Evolutionary conservation across 2,329 filamentous ascomycete species (phyloP).

Genomic region (Blumeria hordei): DNA sequence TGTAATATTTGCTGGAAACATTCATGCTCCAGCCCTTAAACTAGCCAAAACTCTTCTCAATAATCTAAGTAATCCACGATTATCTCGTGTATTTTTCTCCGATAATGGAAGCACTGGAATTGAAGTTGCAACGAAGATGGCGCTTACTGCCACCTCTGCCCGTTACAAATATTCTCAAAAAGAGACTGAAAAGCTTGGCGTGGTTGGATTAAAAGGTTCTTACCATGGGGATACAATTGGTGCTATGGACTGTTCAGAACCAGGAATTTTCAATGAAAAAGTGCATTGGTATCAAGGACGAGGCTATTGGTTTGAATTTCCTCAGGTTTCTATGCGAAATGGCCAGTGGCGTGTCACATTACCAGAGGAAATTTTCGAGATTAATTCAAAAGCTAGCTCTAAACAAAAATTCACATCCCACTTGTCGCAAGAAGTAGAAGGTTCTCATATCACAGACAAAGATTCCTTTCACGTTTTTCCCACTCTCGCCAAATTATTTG

Average conservation of each 20-base stretch:
- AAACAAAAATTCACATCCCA: neutral
- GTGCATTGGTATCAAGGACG: conserved; percentile 68
- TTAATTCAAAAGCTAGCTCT: neutral
- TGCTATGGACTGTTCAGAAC: conserved; percentile 67
- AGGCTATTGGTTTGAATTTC: conserved; percentile 64
- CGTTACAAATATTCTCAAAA: conserved; percentile 36
- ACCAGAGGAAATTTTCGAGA: conserved; percentile 4
- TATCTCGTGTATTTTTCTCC: conserved; percentile 54
- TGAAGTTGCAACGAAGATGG: conserved; percentile 75
- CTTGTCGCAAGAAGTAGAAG: neutral
- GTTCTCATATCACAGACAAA: neutral
- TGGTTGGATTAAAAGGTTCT: conserved; percentile 53
- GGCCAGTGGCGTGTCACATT: conserved; percentile 37
- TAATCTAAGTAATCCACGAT: conserved; percentile 34
- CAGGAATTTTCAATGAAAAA: conserved; percentile 54
- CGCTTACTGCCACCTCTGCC: conserved; percentile 38
- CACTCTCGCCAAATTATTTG: conserved; percentile 32
- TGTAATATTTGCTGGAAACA: conserved; percentile 62
- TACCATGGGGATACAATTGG: conserved; percentile 81
- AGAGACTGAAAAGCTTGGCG: conserved; percentile 28
- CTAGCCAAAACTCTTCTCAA: conserved; percentile 41
- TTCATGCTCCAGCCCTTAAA: conserved; percentile 54
- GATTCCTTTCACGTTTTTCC: conserved; percentile 5
- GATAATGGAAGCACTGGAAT: conserved; percentile 68
- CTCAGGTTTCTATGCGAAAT: conserved; percentile 38